phyloP scores from a whole-genome alignment of 176 grass and related monocot genomes.

The bread wheat (Triticum aestivum) region IWGSC_CS_RefSeq_v2.1 NC_057814.1:524017785-524018284 shows the following conservation, averaged over 20 bases:
- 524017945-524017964: background rate
- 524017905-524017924: background rate
- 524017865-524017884: slow-evolving; percentile 5
- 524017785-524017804: background rate
- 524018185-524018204: slow-evolving; percentile 37
- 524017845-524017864: slow-evolving; percentile 5
- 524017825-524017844: slow-evolving; percentile 20
- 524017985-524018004: slow-evolving; percentile 16
- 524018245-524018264: slow-evolving; percentile 23
- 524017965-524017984: slow-evolving; percentile 10
- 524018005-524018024: slow-evolving; percentile 2
- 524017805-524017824: background rate
- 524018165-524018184: background rate
- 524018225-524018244: background rate
- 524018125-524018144: slow-evolving; percentile 21
- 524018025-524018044: background rate
- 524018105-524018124: slow-evolving; percentile 34
- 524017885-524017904: background rate
- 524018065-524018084: slow-evolving; percentile 29
- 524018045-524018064: slow-evolving; percentile 32
- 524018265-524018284: background rate
- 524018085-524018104: slow-evolving; percentile 4
- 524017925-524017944: background rate
- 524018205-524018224: background rate
- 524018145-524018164: slow-evolving; percentile 8